Evolutionary conservation across 2,329 filamentous ascomycete genomes (phyloP).

Genomic region (Pyrenophora tritici-repentis): DNA sequence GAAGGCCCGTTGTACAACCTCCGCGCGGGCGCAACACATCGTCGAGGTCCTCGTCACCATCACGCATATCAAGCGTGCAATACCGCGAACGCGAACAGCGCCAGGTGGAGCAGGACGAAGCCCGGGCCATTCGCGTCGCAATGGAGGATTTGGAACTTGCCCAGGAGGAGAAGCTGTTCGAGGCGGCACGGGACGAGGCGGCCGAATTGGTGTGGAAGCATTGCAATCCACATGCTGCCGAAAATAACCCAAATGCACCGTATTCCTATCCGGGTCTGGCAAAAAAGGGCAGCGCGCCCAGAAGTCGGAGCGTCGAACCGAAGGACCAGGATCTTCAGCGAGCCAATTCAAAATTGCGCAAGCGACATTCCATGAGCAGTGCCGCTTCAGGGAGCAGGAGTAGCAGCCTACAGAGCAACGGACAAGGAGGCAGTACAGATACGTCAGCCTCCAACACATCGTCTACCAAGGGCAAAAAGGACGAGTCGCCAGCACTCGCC

Average conservation of each 20-base stretch:
- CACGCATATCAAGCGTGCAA: constrained; percentile 62
- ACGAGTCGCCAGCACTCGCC: constrained; percentile 43
- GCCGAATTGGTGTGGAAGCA: constrained; percentile 80
- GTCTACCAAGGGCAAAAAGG: constrained; percentile 18
- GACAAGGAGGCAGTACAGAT: constrained; percentile 39
- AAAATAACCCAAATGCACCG: constrained; percentile 56
- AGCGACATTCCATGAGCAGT: constrained; percentile 46
- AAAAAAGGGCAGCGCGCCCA: constrained; percentile 72
- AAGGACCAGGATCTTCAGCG: constrained; percentile 41
- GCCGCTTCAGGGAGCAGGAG: constrained; percentile 37
- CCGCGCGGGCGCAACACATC: constrained; percentile 49
- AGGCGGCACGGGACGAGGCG: constrained; percentile 75
- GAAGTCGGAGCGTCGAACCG: constrained; percentile 50
- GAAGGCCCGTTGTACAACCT: constrained; percentile 43
- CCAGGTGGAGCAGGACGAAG: constrained; percentile 83
- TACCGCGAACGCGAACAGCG: constrained; percentile 76
- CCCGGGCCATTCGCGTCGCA: constrained; percentile 69
- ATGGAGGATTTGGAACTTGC: constrained; percentile 74
- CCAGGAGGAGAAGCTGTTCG: constrained; percentile 67
- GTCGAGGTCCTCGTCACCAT: constrained; percentile 44
- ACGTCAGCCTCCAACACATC: constrained; percentile 25
- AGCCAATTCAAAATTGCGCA: constrained; percentile 39
- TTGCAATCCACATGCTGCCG: constrained; percentile 69
- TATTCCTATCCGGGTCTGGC: constrained; percentile 64
- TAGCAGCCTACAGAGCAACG: constrained; percentile 48